These are phyloP conservation scores for Taiwanofungus camphoratus DNA, from an alignment of 1,284 basidiomycete species.

Conservation along the genomic window DNA sequence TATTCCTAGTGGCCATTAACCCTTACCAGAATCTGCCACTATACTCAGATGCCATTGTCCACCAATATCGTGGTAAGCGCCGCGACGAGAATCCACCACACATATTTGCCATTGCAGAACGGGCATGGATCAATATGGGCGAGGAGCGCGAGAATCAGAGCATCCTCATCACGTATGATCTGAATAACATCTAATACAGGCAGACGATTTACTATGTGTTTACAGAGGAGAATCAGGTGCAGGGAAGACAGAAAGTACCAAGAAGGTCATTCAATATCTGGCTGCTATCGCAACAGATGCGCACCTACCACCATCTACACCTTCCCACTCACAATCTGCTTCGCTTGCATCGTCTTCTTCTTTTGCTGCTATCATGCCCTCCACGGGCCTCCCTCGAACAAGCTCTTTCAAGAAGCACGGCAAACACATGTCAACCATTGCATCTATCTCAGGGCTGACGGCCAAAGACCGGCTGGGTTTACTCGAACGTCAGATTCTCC, in stretches of 20 bases:
- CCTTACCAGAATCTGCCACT: slow-evolving; percentile 92
- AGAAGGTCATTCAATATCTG: slow-evolving; percentile 99
- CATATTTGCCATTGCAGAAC: slow-evolving; percentile 95
- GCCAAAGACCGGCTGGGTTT: slow-evolving; percentile 76
- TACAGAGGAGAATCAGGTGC: slow-evolving; percentile 95
- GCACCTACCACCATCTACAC: slow-evolving; percentile 43
- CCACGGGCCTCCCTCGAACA: slow-evolving; percentile 54
- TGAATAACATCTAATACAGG: background rate
- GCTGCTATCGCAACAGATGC: slow-evolving; percentile 92
- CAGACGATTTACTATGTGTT: background rate
- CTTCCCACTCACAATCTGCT: slow-evolving; percentile 57
- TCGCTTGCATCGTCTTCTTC: slow-evolving; percentile 41
- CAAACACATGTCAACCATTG: slow-evolving; percentile 32
- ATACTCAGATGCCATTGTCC: slow-evolving; percentile 88
- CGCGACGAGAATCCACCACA: slow-evolving; percentile 96
- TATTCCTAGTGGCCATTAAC: slow-evolving; percentile 98
- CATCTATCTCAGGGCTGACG: slow-evolving; percentile 41
- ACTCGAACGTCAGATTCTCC: slow-evolving; percentile 93
- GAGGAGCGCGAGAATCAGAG: slow-evolving; percentile 97
- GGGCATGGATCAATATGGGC: slow-evolving; percentile 98
- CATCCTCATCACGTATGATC: slow-evolving; percentile 90
- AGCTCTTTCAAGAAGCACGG: slow-evolving; percentile 41
- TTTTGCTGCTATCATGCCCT: slow-evolving; percentile 44
- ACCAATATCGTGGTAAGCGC: slow-evolving; percentile 90
- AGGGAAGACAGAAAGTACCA: slow-evolving; percentile 99